Evolutionary conservation across 2,329 filamentous ascomycete genomes (phyloP), one percentile per base, ranked within the genome.

Genomic region (Paecilomyces sp.): DNA sequence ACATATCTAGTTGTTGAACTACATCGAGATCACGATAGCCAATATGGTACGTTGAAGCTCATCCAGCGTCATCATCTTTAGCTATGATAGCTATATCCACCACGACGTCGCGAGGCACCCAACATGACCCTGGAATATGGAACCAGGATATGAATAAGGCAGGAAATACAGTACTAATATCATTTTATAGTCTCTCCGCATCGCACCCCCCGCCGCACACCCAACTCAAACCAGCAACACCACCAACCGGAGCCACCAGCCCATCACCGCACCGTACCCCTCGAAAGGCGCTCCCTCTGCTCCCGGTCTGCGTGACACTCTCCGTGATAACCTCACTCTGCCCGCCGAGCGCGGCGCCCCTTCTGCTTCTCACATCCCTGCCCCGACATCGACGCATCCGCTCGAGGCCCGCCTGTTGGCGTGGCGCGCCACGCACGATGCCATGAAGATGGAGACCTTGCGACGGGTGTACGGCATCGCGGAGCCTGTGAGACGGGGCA

Each of bases 361-460:
- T 57, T 70, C 78, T 60, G 70, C 76, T 61, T 72, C 67, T 64
- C 70, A 72, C 58, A 72, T 72, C 52, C 62, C 62, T 33, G 64
- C 68, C 55, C 81, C 88, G n/a, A 79, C 84, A 64, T 90, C 87
- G 52, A 79, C 88, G 2, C 94, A 99, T 82, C 94, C 94, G 0
- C 90, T 99, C 70, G 94, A 97, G 80, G 82, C 90, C 58, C 92
- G 94, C 63, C 89, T 99, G 61, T 85, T 88, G 71, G 85, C 87
- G 72, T 99, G 94, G 94, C 90, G 93, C 77, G 82, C 88, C 60
- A 96, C 92, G 51, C 93, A 97, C 79, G 89, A 96, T 69, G 76
- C 81, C 34, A 78, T 96, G 73, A 94, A 95, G 78, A 94, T 96
- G 90, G 87, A 92, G 79, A 83, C 87, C 57, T 85, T 97, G 69